Evolutionary conservation across 805 yeast genomes (phyloP).

Genomic region (Saccharomycopsis guyanensis): DNA sequence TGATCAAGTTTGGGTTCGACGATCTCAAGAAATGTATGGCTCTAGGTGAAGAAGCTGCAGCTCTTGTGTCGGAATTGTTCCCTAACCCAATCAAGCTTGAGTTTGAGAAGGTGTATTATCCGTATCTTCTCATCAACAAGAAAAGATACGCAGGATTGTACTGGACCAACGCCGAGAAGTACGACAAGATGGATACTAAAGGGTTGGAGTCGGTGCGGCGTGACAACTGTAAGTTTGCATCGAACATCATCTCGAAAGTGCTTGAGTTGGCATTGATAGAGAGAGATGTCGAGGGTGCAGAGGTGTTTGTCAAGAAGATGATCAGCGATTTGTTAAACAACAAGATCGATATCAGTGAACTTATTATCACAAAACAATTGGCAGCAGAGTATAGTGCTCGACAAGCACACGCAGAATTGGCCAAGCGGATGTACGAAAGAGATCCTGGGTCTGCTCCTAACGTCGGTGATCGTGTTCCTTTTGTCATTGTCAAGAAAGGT

Average conservation of each 20-base stretch:
- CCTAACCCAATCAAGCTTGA: constrained; percentile 86
- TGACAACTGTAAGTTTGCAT: constrained; percentile 93
- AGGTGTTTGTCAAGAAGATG: constrained; percentile 73
- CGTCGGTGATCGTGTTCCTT: constrained; percentile 96
- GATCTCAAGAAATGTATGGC: constrained; percentile 82
- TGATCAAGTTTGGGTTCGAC: constrained; percentile 89
- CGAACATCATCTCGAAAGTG: constrained; percentile 88
- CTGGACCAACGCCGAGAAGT: constrained; percentile 91
- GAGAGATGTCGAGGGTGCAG: constrained; percentile 79
- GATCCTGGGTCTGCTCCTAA: constrained; percentile 97
- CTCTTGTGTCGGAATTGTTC: constrained; percentile 68
- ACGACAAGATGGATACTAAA: constrained; percentile 95
- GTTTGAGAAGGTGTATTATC: constrained; percentile 94
- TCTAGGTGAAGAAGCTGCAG: constrained; percentile 93
- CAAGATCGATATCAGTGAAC: constrained; percentile 82
- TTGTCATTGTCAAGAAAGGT: constrained; percentile 79
- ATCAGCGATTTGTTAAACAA: constrained; percentile 89
- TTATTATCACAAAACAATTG: constrained; percentile 89
- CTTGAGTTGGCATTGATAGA: constrained; percentile 79
- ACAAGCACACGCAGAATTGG: constrained; percentile 95
- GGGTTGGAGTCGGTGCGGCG: constrained; percentile 98
- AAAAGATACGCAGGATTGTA: constrained; percentile 95
- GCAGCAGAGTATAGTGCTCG: constrained; percentile 92
- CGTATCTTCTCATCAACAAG: constrained; percentile 87
- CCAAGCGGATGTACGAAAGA: constrained; percentile 92